phyloP scores from a whole-genome alignment of 2,329 filamentous ascomycete species.

The Talaromyces rugulosus region DNA sequence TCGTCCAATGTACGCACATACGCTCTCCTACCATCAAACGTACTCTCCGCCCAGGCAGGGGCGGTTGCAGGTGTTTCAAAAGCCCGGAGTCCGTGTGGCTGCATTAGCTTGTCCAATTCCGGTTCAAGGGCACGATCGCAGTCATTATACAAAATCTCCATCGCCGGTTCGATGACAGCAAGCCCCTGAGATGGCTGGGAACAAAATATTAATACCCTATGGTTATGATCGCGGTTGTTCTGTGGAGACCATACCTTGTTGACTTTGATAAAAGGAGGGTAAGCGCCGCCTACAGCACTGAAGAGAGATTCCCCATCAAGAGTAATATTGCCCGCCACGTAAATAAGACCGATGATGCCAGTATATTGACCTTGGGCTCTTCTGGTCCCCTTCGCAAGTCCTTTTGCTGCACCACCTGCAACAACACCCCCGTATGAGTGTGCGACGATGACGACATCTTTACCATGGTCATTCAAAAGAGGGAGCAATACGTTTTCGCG shows the following conservation, averaged over 20 bases:
- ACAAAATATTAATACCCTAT: not conserved
- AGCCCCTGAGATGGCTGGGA: not conserved
- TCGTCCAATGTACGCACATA: not conserved
- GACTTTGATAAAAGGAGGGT: constrained; percentile 1
- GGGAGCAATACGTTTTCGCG: constrained; percentile 23
- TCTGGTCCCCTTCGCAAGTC: constrained; percentile 22
- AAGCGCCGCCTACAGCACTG: constrained; percentile 1
- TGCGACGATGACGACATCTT: constrained; percentile 25
- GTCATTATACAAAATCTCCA: constrained; percentile 1
- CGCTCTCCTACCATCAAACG: constrained; percentile 1
- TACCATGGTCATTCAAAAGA: constrained; percentile 20
- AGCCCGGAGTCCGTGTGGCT: not conserved
- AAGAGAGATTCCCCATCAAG: constrained; percentile 17
- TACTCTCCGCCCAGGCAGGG: constrained; percentile 1
- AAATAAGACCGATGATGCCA: constrained; percentile 21
- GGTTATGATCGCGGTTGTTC: not conserved
- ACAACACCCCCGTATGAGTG: constrained; percentile 32
- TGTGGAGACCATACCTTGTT: not conserved
- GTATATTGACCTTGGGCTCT: constrained; percentile 15
- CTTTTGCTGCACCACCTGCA: constrained; percentile 27
- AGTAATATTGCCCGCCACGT: constrained; percentile 18
- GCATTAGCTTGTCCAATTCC: not conserved
- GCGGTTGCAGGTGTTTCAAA: not conserved
- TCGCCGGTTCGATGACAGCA: not conserved
- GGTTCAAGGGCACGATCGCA: not conserved